Evolutionary conservation across 208 protist species (phyloP).

Genomic region (Crithidia fasciculata): DNA sequence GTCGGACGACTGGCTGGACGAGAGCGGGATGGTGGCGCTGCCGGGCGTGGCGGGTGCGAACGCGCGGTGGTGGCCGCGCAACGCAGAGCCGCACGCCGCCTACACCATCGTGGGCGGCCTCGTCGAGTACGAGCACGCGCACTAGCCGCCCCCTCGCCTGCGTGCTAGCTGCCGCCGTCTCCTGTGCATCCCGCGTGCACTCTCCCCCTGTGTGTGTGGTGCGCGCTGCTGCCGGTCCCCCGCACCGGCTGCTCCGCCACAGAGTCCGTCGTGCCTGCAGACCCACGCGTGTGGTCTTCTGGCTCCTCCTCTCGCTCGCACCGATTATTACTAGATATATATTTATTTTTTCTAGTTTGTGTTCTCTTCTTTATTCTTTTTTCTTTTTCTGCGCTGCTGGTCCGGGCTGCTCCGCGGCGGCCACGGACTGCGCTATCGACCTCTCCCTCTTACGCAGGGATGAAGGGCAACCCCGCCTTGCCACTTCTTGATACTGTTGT

Average conservation of each 20-base stretch:
- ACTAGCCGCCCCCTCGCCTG: too few species aligned
- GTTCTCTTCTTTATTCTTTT: not conserved
- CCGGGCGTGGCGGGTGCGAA: slow-evolving; percentile 24
- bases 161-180: too few species aligned
- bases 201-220: too few species aligned
- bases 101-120: slow-evolving; percentile 60
- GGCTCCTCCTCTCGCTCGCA: not conserved
- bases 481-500: not conserved
- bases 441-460: not conserved
- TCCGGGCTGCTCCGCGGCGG: not conserved
- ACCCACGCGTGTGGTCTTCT: slow-evolving; percentile 2
- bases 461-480: not conserved
- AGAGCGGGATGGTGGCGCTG: slow-evolving; percentile 25
- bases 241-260: too few species aligned
- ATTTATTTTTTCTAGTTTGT: not conserved
- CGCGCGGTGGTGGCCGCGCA: slow-evolving; percentile 46
- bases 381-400: not conserved
- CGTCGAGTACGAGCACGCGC: slow-evolving; percentile 51
- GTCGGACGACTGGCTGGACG: slow-evolving; percentile 53
- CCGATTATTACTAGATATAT: not conserved
- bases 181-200: too few species aligned
- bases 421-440: not conserved
- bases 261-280: not conserved
- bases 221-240: too few species aligned
- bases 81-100: slow-evolving; percentile 41